Base-by-base conservation (phyloP, 352 stramenopile species). In the Globisporangium abappressorium region DNA sequence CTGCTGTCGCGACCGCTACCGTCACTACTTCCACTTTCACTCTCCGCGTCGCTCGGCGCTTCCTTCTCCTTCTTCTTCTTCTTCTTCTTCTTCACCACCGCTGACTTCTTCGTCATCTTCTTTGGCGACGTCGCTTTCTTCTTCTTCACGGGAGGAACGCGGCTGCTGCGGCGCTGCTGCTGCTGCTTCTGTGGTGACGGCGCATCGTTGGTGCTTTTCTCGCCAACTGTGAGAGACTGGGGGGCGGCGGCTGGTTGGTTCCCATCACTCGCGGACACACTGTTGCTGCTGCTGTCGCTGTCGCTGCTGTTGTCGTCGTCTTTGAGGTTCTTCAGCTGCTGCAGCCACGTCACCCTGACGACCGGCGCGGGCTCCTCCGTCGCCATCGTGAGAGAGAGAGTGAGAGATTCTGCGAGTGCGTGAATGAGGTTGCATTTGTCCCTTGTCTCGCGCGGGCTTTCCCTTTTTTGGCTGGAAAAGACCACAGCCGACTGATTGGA, bases 271-370 rank as follows among this genome's bases (percentile, higher is more conserved):
- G 3, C 41, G 33, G 26, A 20, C 26, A 9, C 64, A 20, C 64
- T 69, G 11, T 15, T 30, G 24, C 30, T 64, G 18, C 57, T 62
- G 36, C 38, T 69, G 34, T 26, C 53, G 30, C 33, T 69, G 26
- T 41, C 15, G 43, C 61, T 75, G 59, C 62, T 71, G 63, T 65
- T 64, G 60, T 71, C 68, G 57, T 74, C 57, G 47, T 69, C 64
- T 6, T 72, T 46, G 14, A 62, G 9, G 14, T 62, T 66, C 26
- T 30, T 20, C 54, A 74, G 58, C 14, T 18, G 6, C 26, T 65
- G 62, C 15, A 73, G 62, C 36, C 66, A 22, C 34, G 33, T 18
- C 7, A 64, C 22, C 46, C 64, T 66, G 5, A 24, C 20, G 18
- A 33, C 33, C 20, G 20, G 5, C n/a, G 46, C 11, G 20, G 24